A percentile compares a stretch with the other conserved stretches of the same genome.
phyloP scores from a whole-genome alignment of 176 grass and related monocot species.

The Leersia perrieri region DNA sequence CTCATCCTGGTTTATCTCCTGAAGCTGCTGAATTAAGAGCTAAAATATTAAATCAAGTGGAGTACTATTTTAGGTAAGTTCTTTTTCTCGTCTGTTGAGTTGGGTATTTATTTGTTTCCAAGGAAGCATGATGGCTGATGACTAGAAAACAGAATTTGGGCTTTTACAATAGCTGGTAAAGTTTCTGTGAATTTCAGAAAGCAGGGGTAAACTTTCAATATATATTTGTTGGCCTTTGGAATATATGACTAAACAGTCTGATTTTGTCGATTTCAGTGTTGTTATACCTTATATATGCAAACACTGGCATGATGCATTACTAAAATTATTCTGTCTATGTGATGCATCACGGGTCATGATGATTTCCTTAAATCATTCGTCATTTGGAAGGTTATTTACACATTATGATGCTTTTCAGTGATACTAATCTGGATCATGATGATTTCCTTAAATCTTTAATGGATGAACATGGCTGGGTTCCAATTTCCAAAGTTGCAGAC shows the following conservation, averaged over 20 bases:
- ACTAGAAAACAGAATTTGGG: neutral
- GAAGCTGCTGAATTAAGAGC: conserved; percentile 49
- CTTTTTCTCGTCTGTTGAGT: conserved; percentile 15
- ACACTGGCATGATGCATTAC: neutral
- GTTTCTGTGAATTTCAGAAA: conserved; percentile 1
- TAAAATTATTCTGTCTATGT: neutral
- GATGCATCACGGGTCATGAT: neutral
- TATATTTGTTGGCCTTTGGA: neutral
- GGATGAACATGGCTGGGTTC: conserved; percentile 74
- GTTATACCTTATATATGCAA: neutral
- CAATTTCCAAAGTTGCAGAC: conserved; percentile 64
- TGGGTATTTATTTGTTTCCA: neutral
- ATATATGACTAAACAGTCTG: neutral
- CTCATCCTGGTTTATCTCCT: conserved; percentile 39
- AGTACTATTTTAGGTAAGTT: conserved; percentile 76
- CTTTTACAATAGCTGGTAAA: neutral
- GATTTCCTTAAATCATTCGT: neutral
- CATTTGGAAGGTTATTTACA: neutral
- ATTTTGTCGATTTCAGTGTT: conserved; percentile 3
- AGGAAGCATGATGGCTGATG: neutral
- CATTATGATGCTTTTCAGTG: conserved; percentile 40
- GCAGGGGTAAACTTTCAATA: neutral
- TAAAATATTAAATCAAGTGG: conserved; percentile 65
- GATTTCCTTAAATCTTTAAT: conserved; percentile 74
- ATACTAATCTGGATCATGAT: conserved; percentile 63